Base-by-base conservation (phyloP, 495 filamentous ascomycete genomes). In the Neurospora sp. region DNA sequence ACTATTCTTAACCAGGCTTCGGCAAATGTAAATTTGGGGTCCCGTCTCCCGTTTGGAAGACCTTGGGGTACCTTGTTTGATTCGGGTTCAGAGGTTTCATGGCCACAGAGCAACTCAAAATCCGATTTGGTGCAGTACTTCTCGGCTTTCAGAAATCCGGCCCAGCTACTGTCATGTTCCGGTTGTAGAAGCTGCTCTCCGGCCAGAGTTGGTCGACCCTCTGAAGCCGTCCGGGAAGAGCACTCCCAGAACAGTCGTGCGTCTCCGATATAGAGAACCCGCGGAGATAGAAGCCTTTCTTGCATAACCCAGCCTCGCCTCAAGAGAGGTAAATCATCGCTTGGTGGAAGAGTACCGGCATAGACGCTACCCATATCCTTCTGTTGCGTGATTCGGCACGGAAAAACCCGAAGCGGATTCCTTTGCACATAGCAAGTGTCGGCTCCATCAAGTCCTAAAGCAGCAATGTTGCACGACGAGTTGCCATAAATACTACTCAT, bases 141-240 rank as follows among this genome's bases (percentile, higher is more conserved):
- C 11, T 2, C 0, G 0, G 0, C 0, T 0, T 6, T 7, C 1
- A 59, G 1, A 17, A 15, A 59, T 7, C 5, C 0, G 13, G 2
- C 24, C 24, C 21, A 59, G 24, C 2, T 5, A 21, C n/a, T 4
- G 43, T 9, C 9, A 48, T 24, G 3, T 5, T 24, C 4, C 8
- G 1, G 0, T 24, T 2, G 9, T 5, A 19, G 9, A 48, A 0
- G 4, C 10, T 28, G 0, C 54, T 62, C 10, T 62, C 13, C 5
- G 13, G 5, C 1, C 24, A 4, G 4, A 8, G 5, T 34, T 7
- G 28, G 13, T 15, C 19, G 0, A 17, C 0, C 54, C 28, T 62
- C 54, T 0, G 54, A 34, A 34, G 28, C 28, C 54, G 54, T 62
- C 1, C 15, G 6, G 0, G 28, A 62, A 62, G 15, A 5, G 54